Evolutionary conservation across 73 alveolate species (phyloP).

Genomic region (Paramecium sexaurelia): DNA sequence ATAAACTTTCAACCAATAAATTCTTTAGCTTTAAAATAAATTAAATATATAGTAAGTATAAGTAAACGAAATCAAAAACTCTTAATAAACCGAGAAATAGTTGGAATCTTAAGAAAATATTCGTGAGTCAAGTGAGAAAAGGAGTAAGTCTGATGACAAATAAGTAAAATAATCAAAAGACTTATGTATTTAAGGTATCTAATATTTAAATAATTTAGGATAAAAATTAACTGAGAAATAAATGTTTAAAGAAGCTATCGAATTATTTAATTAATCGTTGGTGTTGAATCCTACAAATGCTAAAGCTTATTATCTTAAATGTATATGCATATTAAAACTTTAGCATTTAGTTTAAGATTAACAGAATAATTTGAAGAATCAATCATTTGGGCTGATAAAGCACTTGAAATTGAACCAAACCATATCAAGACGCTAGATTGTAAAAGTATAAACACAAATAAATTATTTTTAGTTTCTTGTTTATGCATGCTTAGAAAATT

Average conservation of each 20-base stretch:
- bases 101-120: not conserved
- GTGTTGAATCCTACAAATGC: not conserved
- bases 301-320: not conserved
- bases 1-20: not conserved
- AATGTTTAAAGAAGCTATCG: conserved; percentile 8
- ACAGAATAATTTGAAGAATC: not conserved
- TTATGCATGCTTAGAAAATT: not conserved
- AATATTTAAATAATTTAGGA: not conserved
- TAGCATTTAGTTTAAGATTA: not conserved
- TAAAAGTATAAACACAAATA: no score
- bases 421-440: not conserved
- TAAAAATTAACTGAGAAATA: not conserved
- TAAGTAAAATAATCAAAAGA: not conserved
- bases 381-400: not conserved
- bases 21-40: not conserved
- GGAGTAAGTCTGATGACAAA: not conserved
- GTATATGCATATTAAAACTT: not conserved
- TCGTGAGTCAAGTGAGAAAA: not conserved
- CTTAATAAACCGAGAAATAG: not conserved
- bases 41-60: not conserved
- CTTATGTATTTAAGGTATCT: not conserved
- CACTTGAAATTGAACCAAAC: not conserved
- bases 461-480: not conserved
- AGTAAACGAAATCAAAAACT: no score
- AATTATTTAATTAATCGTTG: not conserved